phyloP scores from a whole-genome alignment of 176 grass and related monocot species.

The Raddia distichophylla region DNA sequence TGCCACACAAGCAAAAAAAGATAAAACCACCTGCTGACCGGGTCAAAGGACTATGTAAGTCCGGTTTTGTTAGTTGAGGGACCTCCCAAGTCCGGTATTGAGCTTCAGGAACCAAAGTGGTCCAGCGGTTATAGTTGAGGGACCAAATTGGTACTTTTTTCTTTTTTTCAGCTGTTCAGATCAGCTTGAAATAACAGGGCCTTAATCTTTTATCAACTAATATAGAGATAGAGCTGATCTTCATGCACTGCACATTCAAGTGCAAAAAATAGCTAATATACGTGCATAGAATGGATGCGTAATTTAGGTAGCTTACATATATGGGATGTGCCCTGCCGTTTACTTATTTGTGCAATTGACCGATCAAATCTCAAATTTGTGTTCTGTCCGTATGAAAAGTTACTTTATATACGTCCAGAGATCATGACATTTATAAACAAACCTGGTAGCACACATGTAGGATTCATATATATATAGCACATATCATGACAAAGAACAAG shows the following conservation, averaged over 20 bases:
- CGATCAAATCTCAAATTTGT: background rate
- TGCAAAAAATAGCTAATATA: background rate
- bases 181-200: too few species aligned
- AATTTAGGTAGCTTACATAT: background rate
- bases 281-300: background rate
- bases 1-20: too few species aligned
- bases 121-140: too few species aligned
- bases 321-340: background rate
- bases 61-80: too few species aligned
- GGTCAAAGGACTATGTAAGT: too few species aligned
- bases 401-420: background rate
- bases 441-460: background rate
- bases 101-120: too few species aligned
- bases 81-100: too few species aligned
- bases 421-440: background rate
- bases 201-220: too few species aligned
- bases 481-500: too few species aligned
- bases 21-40: too few species aligned
- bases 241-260: background rate
- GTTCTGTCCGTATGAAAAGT: background rate
- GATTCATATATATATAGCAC: background rate
- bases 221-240: background rate
- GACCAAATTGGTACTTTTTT: too few species aligned
- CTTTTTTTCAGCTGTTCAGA: too few species aligned
- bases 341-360: background rate